Evolutionary conservation across 2,329 filamentous ascomycete species (phyloP), one percentile per base, ranked within the genome.

Genomic region (Trichophyton mentagrophytes): DNA sequence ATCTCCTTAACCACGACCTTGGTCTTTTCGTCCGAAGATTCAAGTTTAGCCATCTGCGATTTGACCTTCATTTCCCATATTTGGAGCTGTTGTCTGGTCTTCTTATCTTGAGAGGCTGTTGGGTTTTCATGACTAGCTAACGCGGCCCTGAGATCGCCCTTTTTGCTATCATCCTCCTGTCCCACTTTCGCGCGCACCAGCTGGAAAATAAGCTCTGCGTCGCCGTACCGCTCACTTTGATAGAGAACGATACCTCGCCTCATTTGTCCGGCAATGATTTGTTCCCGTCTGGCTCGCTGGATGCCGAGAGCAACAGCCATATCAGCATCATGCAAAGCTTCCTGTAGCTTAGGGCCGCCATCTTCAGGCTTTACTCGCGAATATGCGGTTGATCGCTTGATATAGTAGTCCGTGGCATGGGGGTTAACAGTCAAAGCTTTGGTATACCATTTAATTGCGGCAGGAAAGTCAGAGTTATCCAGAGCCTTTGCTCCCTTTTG

Each of bases 181-280:
- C 80, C 78, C 59, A 80, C 73, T 66, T 79, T 79, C 63, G 76
- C 77, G 47, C 70, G 68, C 13, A 85, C 78, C 33, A 80, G 73
- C n/a, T 74, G 77, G 20, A 91, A 83, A 64, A 91, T 83, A 66
- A 84, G 82, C 62, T 85, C 81, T 0, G 90, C 86, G 73, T 96
- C 87, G 2, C 86, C 90, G 67, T 85, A 89, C 59, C 83, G 80
- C 38, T 82, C 83, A 46, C 90, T 77, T 57, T 85, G 82, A 72
- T 84, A 88, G 27, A 92, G 79, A 9, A 87, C 82, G 11, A 95
- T 83, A 3, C 84, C 88, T 42, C 92, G 84, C 66, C 91, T 84
- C 68, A 93, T 83, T 68, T 96, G 89, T 1, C 89, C 86, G n/a
- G 89, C 83, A 53, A 85, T 80, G 71, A 96, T 89, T 33, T 87